Evolutionary conservation across 208 protist genomes (phyloP), one percentile per base, ranked within the genome.

Genomic region (Leptomonas pyrrhocoris): DNA sequence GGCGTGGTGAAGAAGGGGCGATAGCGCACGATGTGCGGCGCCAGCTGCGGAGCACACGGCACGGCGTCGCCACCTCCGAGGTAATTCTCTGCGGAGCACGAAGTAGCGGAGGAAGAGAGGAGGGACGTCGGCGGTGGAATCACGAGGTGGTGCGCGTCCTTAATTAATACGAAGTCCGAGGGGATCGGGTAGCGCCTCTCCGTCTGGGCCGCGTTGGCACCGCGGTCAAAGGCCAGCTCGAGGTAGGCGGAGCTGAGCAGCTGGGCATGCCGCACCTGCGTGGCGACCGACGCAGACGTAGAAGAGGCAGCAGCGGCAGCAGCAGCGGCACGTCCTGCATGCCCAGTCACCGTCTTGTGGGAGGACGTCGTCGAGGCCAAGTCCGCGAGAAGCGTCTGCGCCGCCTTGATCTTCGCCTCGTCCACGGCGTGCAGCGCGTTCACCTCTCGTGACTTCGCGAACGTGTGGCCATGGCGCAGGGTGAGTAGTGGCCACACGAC

Each of bases 181-280:
- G 73, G 63, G 46, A 92, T 89, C 12, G 62, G 1, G 60, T 84
- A 71, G 11, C 28, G 31, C 31, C 70, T 59, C 25, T 60, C 58
- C 7, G 50, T 30, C 69, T 64, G 40, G 38, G 31, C 43, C 3
- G 56, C 50, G 51, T 48, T 60, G 16, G 68, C 45, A 16, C 73
- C 64, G 25, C 62, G 62, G 64, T 88, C 58, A 46, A 85, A 89
- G 13, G 89, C 92, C 4, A 97, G 73, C 76, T 95, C 80, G 21
- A 95, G 83, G 63, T 97, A 97, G 28, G 90, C 84, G 1, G 80
- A 79, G 34, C 81, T 89, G 21, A 97, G 82, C 34, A 68, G 45
- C 42, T 85, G 70, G 8, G 86, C 81, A 6, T 93, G 74, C 31
- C 53, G 42, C 2, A 96, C 54, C 31, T 83, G 67, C 13, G 36